phyloP scores from a whole-genome alignment of 345 rosid genomes.

The Salix exigua region DNA sequence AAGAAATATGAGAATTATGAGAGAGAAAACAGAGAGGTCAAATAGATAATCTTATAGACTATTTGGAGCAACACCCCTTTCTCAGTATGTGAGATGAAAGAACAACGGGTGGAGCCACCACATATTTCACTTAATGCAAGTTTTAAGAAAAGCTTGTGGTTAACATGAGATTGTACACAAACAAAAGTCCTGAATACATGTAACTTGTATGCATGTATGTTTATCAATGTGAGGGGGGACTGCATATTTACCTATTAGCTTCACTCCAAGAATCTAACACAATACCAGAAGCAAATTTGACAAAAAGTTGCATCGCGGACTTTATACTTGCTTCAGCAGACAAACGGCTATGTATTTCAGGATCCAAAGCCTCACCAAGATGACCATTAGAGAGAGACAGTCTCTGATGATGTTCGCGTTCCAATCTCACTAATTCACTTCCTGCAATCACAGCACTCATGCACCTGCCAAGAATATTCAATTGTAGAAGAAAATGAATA shows the following conservation, averaged over 20 bases:
- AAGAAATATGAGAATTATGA: background rate
- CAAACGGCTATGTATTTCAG: conserved; percentile 58
- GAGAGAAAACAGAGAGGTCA: background rate
- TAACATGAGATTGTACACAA: background rate
- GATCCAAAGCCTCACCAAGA: conserved; percentile 51
- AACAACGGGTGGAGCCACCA: background rate
- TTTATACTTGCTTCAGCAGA: conserved; percentile 89
- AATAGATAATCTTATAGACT: background rate
- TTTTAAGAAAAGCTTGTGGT: background rate
- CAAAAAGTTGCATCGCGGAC: conserved; percentile 87
- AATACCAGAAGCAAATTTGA: conserved; percentile 78
- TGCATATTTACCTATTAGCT: conserved; percentile 59
- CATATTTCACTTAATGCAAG: background rate
- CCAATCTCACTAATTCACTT: conserved; percentile 76
- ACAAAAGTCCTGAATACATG: background rate
- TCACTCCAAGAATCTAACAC: conserved; percentile 85
- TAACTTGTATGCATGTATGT: background rate
- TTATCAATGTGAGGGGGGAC: background rate
- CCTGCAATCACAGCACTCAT: conserved; percentile 89
- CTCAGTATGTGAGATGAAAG: background rate
- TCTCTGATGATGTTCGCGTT: conserved; percentile 77
- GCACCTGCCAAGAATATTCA: conserved; percentile 54
- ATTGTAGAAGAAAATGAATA: background rate
- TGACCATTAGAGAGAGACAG: conserved; percentile 69
- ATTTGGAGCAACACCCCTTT: background rate